These are phyloP conservation scores for Flaveria robusta DNA, from an alignment of 129 eudicot genomes.

Conservation along the genomic window DNA sequence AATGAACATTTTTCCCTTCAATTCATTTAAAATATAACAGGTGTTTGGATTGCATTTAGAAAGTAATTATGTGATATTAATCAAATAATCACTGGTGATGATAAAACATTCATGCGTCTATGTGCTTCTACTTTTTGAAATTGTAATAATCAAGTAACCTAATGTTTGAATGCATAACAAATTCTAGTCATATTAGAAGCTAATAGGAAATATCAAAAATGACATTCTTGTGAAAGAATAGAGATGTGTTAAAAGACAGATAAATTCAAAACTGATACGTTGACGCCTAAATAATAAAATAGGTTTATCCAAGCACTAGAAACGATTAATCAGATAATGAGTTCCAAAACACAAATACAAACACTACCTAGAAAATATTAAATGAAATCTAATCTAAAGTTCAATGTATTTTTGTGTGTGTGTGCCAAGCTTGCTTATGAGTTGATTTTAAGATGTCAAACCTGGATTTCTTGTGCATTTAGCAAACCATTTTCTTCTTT, in stretches of 20 bases:
- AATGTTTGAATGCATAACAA: not conserved
- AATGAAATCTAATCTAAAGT: no score
- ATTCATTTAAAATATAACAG: not conserved
- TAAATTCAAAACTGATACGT: not conserved
- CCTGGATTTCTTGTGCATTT: constrained; percentile 43
- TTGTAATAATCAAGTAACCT: no score
- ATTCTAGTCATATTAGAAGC: not conserved
- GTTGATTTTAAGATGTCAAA: constrained; percentile 10
- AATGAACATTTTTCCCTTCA: no score
- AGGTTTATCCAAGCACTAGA: not conserved
- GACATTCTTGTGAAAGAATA: not conserved
- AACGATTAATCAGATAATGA: not conserved
- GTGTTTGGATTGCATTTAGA: not conserved
- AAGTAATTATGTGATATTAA: not conserved
- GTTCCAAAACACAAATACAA: not conserved
- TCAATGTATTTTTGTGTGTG: no score
- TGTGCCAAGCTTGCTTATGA: not conserved
- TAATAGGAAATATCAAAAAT: not conserved
- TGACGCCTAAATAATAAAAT: not conserved
- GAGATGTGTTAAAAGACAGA: not conserved
- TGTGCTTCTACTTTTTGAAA: no score
- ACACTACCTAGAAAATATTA: not conserved
- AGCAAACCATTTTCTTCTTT: constrained; percentile 36
- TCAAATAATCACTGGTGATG: not conserved
- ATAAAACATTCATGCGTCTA: not conserved